phyloP scores from a whole-genome alignment of 495 filamentous ascomycete species.

The Trichocladium antarcticum region DNA sequence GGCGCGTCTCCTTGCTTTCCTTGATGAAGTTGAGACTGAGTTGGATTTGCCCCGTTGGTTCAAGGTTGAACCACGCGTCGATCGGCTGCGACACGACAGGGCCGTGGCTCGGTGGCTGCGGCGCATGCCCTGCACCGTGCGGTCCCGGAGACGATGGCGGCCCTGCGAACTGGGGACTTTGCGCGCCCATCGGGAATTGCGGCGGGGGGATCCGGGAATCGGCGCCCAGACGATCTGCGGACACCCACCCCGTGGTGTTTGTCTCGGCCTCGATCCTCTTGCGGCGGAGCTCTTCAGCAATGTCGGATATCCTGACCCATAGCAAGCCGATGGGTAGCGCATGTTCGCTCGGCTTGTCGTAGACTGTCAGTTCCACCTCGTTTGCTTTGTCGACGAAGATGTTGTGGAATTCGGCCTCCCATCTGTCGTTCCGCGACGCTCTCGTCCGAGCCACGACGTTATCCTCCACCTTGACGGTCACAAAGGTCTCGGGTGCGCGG shows the following conservation, averaged over 20 bases:
- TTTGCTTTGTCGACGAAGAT: constrained; percentile 96
- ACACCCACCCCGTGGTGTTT: constrained; percentile 86
- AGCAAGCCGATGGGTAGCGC: constrained; percentile 88
- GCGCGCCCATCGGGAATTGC: constrained; percentile 45
- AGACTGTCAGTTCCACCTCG: constrained; percentile 94
- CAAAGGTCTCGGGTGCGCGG: constrained; percentile 83
- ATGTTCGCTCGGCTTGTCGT: constrained; percentile 84
- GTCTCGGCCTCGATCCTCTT: constrained; percentile 96
- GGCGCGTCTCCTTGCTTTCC: constrained; percentile 42
- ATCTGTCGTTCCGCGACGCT: constrained; percentile 73
- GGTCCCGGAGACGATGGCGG: constrained; percentile 27
- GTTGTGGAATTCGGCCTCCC: constrained; percentile 81
- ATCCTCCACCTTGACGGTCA: constrained; percentile 95
- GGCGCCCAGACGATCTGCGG: constrained; percentile 79
- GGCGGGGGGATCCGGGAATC: constrained; percentile 39
- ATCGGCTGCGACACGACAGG: constrained; percentile 54
- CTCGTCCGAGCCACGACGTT: constrained; percentile 80
- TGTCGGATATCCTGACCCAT: constrained; percentile 94
- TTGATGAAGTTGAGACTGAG: constrained; percentile 80
- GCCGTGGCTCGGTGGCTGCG: constrained; percentile 23
- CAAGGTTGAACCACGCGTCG: constrained; percentile 93
- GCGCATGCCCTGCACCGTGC: constrained; percentile 10
- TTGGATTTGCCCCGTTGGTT: constrained; percentile 78
- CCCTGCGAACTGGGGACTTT: constrained; percentile 34
- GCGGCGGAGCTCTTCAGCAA: constrained; percentile 90